Evolutionary conservation across 2,329 filamentous ascomycete species (phyloP), one percentile per base, ranked within the genome.

Genomic region (Fusarium mexicanum): DNA sequence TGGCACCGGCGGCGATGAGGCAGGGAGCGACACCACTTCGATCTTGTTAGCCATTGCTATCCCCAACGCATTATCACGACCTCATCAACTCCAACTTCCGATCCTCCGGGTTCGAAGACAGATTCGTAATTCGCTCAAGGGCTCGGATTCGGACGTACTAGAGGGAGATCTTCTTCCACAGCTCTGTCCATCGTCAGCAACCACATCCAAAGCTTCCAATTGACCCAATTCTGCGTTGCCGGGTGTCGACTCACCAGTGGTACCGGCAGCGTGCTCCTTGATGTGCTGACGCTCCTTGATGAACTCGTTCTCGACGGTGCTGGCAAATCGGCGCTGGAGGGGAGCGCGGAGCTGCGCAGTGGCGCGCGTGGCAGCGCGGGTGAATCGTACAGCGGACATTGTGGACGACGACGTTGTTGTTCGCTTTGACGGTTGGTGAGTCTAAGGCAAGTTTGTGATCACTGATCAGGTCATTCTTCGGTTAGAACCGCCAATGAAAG

Each of bases 101-200:
- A 59, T 64, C 29, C 35, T 55, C 69, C 73, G 64, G 67, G 41
- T 63, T 69, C 58, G 40, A 61, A 33, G 57, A 55, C 65, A 61
- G 69, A 43, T 41, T 75, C 51, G 72, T 64, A 79, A 77, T 81
- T 80, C 75, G 70, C 76, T 78, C 76, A 76, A 73, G 43, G 62
- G 63, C 26, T 63, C 51, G 37, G 53, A 67, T 63, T 76, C 75
- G 62, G 77, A 87, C 93, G 86, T 94, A 98, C 95, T 94, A 98
- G 88, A 98, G 89, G 76, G 94, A 96, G 80, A 98, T 92, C 89
- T 97, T 98, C 85, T 91, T 92, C 96, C 96, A 99, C 80, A 98
- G 91, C 80, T 94, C 96, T 98, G 82, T 63, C 68, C 62, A 74
- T 59, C 22, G 81, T 86, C 77, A 87, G 83, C 71, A 71, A 70